Evolutionary conservation across 2,329 filamentous ascomycete genomes (phyloP), one percentile per base, ranked within the genome.

Genomic region (Fusarium newnesense): DNA sequence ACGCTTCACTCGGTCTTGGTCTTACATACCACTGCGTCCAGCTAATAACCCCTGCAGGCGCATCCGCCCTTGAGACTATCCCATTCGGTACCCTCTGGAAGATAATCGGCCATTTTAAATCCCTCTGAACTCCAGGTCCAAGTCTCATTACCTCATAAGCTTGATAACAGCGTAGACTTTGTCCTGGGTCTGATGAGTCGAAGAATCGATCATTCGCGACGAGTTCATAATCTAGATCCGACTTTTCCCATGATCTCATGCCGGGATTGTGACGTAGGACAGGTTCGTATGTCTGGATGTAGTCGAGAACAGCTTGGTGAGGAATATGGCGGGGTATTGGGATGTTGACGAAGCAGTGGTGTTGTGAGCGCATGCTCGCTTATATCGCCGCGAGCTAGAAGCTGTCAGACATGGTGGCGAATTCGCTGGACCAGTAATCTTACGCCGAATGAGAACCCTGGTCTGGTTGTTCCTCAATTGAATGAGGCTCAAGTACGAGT

Each of bases 61-160:
- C 84, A 50, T 84, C 78, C 28, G 79, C 81, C 28, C 85, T 78
- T 49, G 80, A 81, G 9, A 84, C 78, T 28, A 85, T 78, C n/a
- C 85, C 85, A 43, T 78, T 74, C 7, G 78, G 77, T 26, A 84
- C 80, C 64, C 76, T 80, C 72, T 86, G 85, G 64, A 86, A 85
- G 24, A 83, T 80, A 46, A 83, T 84, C 2, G 83, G 82, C 68
- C 85, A 82, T 59, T 70, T 76, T n/a, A 86, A 76, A 36, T 82
- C 79, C 69, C 81, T 84, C 32, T 73, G 77, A 10, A 83, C 69
- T 36, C 83, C 82, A 0, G 84, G 83, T 9, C 85, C 78, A n/a
- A 84, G 71, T 28, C 74, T 73, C 42, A 82, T 71, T 13, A 74
- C 70, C 58, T 82, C 80, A 37, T 77, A 75, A 44, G 79, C 75